Evolutionary conservation across 768 basidiomycete species (phyloP), one percentile per base, ranked within the genome.

Genomic region (Polyporus arcularius): DNA sequence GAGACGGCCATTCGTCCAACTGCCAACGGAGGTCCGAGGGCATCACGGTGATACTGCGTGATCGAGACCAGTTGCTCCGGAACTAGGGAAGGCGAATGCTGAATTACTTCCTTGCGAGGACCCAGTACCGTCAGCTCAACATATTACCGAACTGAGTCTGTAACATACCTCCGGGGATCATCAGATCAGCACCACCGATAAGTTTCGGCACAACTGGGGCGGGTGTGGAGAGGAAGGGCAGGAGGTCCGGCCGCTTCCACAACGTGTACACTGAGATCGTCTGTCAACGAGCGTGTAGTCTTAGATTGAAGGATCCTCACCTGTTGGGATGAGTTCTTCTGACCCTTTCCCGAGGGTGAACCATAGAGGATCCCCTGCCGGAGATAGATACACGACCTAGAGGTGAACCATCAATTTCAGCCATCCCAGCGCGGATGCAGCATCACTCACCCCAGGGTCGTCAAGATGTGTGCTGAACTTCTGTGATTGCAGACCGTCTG

Each of bases 121-220:
- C 58, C 46, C 58, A 48, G 60, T 35, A 46, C 48, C 57, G 41
- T 46, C 28, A 32, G 38, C 49, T 21, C 40, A n/a, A 9, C 46
- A 47, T 43, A 39, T 38, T 52, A 40, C 16, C 45, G 28, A 15
- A 16, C 21, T 15, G 26, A 1, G 15, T 9, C 32, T 3, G 47
- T n/a, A 46, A 77, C 86, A 69, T 69, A 89, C 90, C 89, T 73
- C 92, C 92, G 4, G 92, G 90, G 38, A 90, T 85, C 91, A 95
- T 94, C 8, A 94, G 81, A 75, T 95, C 92, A 0, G 92, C 90
- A n/a, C 93, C 92, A 10, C 84, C 84, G 3, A 85, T 75, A 12
- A 95, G 80, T 28, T 87, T 78, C 1, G 87, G 87, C 40, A 93
- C 83, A 31, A 92, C 92, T 11, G 83, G 74, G 2, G 82, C 71